Evolutionary conservation across 2,329 filamentous ascomycete genomes (phyloP), one percentile per base, ranked within the genome.

Genomic region (Meredithiella fracta): DNA sequence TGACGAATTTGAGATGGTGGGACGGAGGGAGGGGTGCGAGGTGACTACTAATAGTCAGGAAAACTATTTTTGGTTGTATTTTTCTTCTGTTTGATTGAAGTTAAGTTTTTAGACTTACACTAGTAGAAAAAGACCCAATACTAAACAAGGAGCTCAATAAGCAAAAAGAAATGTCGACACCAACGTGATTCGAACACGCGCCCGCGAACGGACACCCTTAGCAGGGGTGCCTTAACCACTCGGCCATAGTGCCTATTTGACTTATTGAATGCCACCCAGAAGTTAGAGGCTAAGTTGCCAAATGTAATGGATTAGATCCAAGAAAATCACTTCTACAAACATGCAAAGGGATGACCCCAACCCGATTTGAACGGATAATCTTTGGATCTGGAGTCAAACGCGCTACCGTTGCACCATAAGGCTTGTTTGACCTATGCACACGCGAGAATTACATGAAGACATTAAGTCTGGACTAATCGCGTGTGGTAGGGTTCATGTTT

Each of bases 301-400:
- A n/a, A n/a, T n/a, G n/a, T n/a, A n/a, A n/a, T n/a, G n/a, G n/a
- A n/a, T n/a, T n/a, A n/a, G n/a, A n/a, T n/a, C n/a, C n/a, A n/a
- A n/a, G n/a, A n/a, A n/a, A n/a, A n/a, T n/a, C n/a, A n/a, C n/a
- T n/a, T n/a, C n/a, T n/a, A n/a, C n/a, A n/a, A n/a, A n/a, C n/a
- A n/a, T n/a, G n/a, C n/a, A 47, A 40, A 42, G 22, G 9, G 38
- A 29, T 59, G 57, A 59, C 57, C 57, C 57, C 57, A 59, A 59
- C 57, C 57, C 57, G 57, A 59, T 56, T 59, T 59, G 57, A 59
- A 59, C 57, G 57, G 57, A 59, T 59, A 59, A 59, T 53, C 57
- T 59, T 59, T 59, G 53, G 57, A 59, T 59, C 57, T 59, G 57
- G 57, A 59, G 57, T 59, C 57, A 56, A 59, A 59, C 57, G 57